These are phyloP conservation scores for Clarireedia hainanense DNA, from an alignment of 2,329 filamentous ascomycete genomes.

Conservation along the genomic window DNA sequence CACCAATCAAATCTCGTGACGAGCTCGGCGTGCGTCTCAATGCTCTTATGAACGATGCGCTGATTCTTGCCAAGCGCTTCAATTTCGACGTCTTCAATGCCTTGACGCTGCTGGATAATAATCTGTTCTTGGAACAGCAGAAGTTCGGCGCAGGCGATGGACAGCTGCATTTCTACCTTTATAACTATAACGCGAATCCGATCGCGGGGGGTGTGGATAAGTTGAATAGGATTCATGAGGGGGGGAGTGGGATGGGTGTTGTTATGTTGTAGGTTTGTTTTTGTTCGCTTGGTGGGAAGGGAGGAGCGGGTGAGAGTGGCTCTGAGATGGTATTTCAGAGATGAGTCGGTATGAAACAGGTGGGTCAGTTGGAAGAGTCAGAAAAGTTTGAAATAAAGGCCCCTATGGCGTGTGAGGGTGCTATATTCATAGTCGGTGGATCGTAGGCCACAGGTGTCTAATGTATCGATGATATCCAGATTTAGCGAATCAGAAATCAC, in stretches of 20 bases:
- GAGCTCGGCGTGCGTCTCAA: constrained; percentile 76
- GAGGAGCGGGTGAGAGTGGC: neutral
- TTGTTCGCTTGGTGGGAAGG: neutral
- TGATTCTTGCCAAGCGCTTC: constrained; percentile 75
- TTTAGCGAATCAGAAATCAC: too few species aligned
- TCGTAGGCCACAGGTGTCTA: too few species aligned
- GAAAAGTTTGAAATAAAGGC: too few species aligned
- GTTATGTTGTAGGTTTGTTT: constrained; percentile 57
- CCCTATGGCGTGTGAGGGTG: too few species aligned
- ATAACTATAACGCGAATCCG: constrained; percentile 88
- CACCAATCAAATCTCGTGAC: constrained; percentile 41
- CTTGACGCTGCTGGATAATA: constrained; percentile 87
- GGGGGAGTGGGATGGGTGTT: constrained; percentile 80
- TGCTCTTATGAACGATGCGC: constrained; percentile 69
- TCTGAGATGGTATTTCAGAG: too few species aligned
- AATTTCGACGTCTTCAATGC: constrained; percentile 97
- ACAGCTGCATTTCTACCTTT: constrained; percentile 92
- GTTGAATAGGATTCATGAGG: constrained; percentile 68
- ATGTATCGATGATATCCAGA: too few species aligned
- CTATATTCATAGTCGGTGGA: too few species aligned
- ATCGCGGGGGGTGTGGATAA: constrained; percentile 78
- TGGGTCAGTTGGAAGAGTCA: too few species aligned
- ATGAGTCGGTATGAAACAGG: too few species aligned
- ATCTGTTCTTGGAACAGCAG: constrained; percentile 83
- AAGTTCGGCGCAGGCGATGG: constrained; percentile 94